These are phyloP conservation scores for Agrocybe pediades DNA, from an alignment of 768 basidiomycete species.

Conservation along the genomic window DNA sequence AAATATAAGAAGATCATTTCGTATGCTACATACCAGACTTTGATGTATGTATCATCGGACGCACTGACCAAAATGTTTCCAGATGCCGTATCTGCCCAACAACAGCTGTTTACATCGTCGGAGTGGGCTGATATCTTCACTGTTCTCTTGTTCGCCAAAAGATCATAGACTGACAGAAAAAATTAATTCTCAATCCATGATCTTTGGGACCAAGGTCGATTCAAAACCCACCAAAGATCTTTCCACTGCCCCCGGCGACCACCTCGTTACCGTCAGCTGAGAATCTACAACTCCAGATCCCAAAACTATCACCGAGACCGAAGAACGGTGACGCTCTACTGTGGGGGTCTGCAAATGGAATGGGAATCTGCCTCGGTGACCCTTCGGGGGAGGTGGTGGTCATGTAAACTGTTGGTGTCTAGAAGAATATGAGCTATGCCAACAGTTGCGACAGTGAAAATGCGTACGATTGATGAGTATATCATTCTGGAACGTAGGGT, in stretches of 20 bases:
- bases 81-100: slow-evolving; percentile 92
- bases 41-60: slow-evolving; percentile 92
- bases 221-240: slow-evolving; percentile 62
- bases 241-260: slow-evolving; percentile 87
- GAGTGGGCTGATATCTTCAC: slow-evolving; percentile 86
- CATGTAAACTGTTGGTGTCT: slow-evolving; percentile 78
- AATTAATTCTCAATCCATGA: neutral
- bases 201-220: slow-evolving; percentile 1
- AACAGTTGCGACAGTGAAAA: neutral
- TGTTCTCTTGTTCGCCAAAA: slow-evolving; percentile 74
- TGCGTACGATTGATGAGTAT: slow-evolving; percentile 83
- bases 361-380: slow-evolving; percentile 60
- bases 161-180: slow-evolving; percentile 76
- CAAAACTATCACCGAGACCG: slow-evolving; percentile 51
- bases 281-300: slow-evolving; percentile 94
- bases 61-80: slow-evolving; percentile 95
- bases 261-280: slow-evolving; percentile 97
- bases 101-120: slow-evolving; percentile 94
- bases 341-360: slow-evolving; percentile 55
- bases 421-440: neutral
- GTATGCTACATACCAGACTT: slow-evolving; percentile 90
- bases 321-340: slow-evolving; percentile 33
- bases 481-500: slow-evolving; percentile 63
- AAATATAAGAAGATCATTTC: slow-evolving; percentile 46
- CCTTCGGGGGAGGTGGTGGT: slow-evolving; percentile 64